A percentile compares a stretch with the other conserved stretches of the same genome.
These are phyloP conservation scores for Parascedosporium putredinis DNA, from an alignment of 2,329 filamentous ascomycete species.

Conservation along the genomic window DNA sequence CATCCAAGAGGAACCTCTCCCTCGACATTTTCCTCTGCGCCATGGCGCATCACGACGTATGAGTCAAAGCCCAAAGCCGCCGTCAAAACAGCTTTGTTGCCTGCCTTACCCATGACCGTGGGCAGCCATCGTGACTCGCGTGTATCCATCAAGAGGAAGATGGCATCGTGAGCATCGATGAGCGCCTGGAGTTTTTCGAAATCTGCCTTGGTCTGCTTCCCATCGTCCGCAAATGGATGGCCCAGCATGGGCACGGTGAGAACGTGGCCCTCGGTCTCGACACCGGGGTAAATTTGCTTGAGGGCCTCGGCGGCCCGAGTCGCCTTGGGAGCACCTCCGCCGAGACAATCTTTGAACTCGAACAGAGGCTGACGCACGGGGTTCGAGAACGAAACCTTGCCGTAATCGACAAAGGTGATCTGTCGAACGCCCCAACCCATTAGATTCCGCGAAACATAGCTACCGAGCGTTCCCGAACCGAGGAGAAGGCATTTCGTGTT, in stretches of 20 bases:
- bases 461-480: conserved; percentile 85
- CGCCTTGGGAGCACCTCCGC: conserved; percentile 79
- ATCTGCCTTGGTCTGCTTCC: conserved; percentile 54
- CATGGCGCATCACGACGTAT: conserved; percentile 95
- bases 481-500: conserved; percentile 81
- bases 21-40: conserved; percentile 48
- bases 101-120: conserved; percentile 88
- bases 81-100: conserved; percentile 92
- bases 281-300: conserved; percentile 79
- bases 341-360: conserved; percentile 76
- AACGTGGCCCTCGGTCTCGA: conserved; percentile 68
- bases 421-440: conserved; percentile 94
- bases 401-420: conserved; percentile 94
- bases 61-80: conserved; percentile 93
- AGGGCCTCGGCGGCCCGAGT: conserved; percentile 69
- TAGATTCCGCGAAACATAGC: conserved; percentile 83
- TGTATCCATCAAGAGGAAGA: conserved; percentile 97
- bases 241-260: conserved; percentile 93
- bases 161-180: conserved; percentile 75
- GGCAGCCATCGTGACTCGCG: conserved; percentile 91
- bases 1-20: conserved; percentile 69
- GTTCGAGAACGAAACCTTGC: conserved; percentile 87
- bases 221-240: conserved; percentile 69
- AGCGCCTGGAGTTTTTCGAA: conserved; percentile 66
- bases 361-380: conserved; percentile 92